Conservation (phyloP, 2,329 filamentous ascomycete species). For the Aurifilum marmelostoma region DNA sequence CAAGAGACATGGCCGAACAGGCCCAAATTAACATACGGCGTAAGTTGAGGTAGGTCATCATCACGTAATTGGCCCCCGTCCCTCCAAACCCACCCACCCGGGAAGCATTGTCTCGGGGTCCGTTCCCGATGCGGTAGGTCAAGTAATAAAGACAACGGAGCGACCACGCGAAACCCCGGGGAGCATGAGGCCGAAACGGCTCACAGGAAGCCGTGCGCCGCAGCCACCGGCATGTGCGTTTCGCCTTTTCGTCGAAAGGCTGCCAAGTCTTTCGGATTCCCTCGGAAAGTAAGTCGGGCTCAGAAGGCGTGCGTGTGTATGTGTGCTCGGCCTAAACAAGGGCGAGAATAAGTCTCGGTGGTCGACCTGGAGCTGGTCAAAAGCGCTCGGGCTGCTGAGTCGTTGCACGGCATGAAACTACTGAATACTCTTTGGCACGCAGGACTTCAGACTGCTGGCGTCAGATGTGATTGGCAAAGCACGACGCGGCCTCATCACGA, state of each 20-base stretch:
- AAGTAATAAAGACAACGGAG: background rate
- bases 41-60: slow-evolving; percentile 2
- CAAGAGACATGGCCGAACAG: background rate
- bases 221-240: background rate
- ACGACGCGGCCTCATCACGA: background rate
- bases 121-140: slow-evolving; percentile 7
- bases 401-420: background rate
- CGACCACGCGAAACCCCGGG: background rate
- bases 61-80: slow-evolving; percentile 1
- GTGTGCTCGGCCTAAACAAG: background rate
- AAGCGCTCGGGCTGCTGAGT: background rate
- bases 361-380: background rate
- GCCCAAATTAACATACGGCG: background rate
- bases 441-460: background rate
- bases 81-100: background rate
- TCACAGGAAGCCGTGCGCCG: background rate
- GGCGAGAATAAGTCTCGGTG: background rate
- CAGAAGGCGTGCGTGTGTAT: background rate
- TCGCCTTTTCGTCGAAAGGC: background rate
- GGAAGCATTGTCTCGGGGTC: slow-evolving; percentile 9
- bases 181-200: background rate
- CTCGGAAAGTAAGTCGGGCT: background rate
- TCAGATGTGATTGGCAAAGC: background rate
- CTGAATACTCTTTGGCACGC: background rate
- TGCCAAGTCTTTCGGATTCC: background rate